Conservation (phyloP, 805 yeast species). For the Ogataea angusta region DNA sequence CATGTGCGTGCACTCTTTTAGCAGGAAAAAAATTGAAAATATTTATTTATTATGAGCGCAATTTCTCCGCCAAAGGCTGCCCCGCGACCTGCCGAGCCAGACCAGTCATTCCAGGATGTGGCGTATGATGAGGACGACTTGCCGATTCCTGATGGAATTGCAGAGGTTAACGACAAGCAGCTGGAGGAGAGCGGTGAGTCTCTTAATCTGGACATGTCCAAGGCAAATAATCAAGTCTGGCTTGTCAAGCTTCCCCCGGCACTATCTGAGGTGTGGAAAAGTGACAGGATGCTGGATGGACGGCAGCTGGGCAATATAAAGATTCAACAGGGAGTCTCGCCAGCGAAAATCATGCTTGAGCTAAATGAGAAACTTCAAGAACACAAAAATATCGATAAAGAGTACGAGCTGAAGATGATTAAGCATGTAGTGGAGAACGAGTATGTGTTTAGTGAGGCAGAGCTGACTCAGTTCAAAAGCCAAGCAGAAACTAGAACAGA, state of each 20-base stretch:
- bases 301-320: constrained; percentile 77
- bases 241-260: constrained; percentile 86
- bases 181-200: constrained; percentile 54
- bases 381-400: constrained; percentile 66
- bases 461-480: constrained; percentile 58
- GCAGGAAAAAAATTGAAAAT: constrained; percentile 2
- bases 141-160: constrained; percentile 35
- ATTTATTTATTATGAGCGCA: constrained; percentile 11
- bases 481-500: constrained; percentile 50
- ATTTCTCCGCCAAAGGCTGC: constrained; percentile 6
- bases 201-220: constrained; percentile 68
- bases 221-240: constrained; percentile 78
- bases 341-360: constrained; percentile 51
- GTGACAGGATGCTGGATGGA: constrained; percentile 60
- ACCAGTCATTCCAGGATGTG: constrained; percentile 15
- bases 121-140: constrained; percentile 31
- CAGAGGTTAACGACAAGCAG: constrained; percentile 33
- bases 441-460: constrained; percentile 84
- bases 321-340: constrained; percentile 47
- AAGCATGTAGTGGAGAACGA: constrained; percentile 82
- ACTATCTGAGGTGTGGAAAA: constrained; percentile 76
- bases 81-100: constrained; percentile 9
- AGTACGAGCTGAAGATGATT: constrained; percentile 74
- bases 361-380: constrained; percentile 48
- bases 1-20: constrained; percentile 6